Conservation (phyloP, 257 asterid genomes). For the Salvia hispanica region DNA sequence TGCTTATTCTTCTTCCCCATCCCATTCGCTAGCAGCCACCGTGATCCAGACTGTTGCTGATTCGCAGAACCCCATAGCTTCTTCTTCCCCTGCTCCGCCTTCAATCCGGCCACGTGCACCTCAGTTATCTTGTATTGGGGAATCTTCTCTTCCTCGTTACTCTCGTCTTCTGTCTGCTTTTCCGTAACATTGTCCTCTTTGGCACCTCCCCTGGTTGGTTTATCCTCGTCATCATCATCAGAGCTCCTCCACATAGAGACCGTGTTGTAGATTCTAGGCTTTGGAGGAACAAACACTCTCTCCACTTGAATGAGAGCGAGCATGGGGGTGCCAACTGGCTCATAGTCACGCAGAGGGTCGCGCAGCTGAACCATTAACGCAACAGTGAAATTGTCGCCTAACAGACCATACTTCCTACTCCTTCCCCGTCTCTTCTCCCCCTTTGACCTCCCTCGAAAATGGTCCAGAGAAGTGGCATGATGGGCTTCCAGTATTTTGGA, state of each 20-base stretch:
- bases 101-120: constrained; percentile 82
- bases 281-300: constrained; percentile 86
- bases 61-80: constrained; percentile 80
- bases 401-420: constrained; percentile 69
- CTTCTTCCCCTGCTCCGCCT: constrained; percentile 67
- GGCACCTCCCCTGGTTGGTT: constrained; percentile 24
- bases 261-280: constrained; percentile 68
- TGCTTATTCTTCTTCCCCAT: constrained; percentile 98
- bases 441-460: constrained; percentile 64
- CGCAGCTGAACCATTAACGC: constrained; percentile 96
- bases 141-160: constrained; percentile 51
- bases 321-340: constrained; percentile 94
- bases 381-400: constrained; percentile 89
- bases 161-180: constrained; percentile 46
- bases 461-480: constrained; percentile 71
- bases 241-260: constrained; percentile 49
- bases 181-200: constrained; percentile 37
- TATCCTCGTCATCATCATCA: constrained; percentile 48
- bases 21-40: constrained; percentile 96
- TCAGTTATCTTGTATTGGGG: constrained; percentile 80
- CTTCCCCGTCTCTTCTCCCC: constrained; percentile 78
- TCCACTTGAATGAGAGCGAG: constrained; percentile 96
- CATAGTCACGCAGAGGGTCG: constrained; percentile 86
- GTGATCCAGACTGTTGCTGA: constrained; percentile 87
- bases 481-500: constrained; percentile 88